Percentiles rank a stretch among this genome's conserved stretches.
phyloP scores from a whole-genome alignment of 2,329 filamentous ascomycete genomes.

The Pseudocercospora cruenta region DNA sequence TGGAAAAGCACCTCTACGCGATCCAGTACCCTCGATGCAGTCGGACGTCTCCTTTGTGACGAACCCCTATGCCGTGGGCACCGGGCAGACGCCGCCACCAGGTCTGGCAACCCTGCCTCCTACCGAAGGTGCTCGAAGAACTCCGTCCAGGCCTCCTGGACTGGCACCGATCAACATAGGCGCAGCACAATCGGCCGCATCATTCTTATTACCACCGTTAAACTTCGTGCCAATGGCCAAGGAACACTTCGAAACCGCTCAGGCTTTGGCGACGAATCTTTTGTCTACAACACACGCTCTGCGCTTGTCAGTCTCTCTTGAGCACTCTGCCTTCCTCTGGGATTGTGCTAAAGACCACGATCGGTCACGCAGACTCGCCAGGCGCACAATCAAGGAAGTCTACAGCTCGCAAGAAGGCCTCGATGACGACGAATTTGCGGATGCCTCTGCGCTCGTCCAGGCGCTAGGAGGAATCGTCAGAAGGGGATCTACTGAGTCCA shows the following conservation, averaged over 20 bases:
- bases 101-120: constrained; percentile 33
- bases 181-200: constrained; percentile 51
- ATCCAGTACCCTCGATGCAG: constrained; percentile 52
- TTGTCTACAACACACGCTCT: constrained; percentile 89
- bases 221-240: constrained; percentile 85
- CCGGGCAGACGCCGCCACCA: constrained; percentile 46
- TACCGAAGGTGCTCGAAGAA: constrained; percentile 30
- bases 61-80: constrained; percentile 51
- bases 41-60: constrained; percentile 57
- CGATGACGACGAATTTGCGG: constrained; percentile 92
- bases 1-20: constrained; percentile 46
- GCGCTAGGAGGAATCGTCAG: constrained; percentile 88
- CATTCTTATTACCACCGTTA: constrained; percentile 76
- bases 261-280: constrained; percentile 71
- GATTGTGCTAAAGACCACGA: constrained; percentile 86
- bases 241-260: constrained; percentile 77
- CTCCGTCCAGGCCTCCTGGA: constrained; percentile 49
- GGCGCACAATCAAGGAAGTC: constrained; percentile 83
- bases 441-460: constrained; percentile 85
- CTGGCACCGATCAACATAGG: constrained; percentile 36
- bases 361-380: constrained; percentile 74
- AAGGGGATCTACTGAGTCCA: constrained; percentile 56
- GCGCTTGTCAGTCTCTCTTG: constrained; percentile 84
- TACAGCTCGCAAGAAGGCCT: constrained; percentile 90
- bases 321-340: constrained; percentile 90